Evolutionary conservation across 208 protist species (phyloP), one percentile per base, ranked within the genome.

Genomic region (Crithidia fasciculata): DNA sequence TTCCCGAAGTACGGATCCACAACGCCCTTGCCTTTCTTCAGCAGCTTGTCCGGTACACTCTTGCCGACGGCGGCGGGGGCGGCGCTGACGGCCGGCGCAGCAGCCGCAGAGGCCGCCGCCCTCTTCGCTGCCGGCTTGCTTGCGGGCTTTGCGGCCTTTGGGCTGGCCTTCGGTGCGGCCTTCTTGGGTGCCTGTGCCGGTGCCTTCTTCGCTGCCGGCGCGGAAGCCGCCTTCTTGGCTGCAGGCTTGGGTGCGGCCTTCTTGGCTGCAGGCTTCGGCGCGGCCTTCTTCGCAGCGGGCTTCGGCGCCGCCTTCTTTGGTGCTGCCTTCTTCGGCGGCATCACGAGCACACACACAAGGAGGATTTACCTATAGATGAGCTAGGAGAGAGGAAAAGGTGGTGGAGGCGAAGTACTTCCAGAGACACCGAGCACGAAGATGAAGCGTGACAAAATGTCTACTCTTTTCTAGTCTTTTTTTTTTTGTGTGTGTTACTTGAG

Each of bases 1-100:
- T 86, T 91, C 18, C 68, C 69, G 16, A 82, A 89, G 66, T 78
- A 64, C 41, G 74, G 58, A 47, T 96, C 87, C 9, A 96, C 91
- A 4, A 96, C 85, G 49, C 89, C 91, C 57, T 80, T 74, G 16
- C 86, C 89, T 68, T 94, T 96, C 68, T 88, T 85, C 9, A 92
- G 5, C 7, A 83, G 53, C 19, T 78, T 67, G 19, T 81, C 60
- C 0, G 72, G 41, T n/a, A 40, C 73, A 16, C 56, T 84, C 13
- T 76, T 75, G 19, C 19, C 52, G 55, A 39, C 57, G n/a, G 84
- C 83, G 10, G 54, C 47, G 39, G 80, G 72, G 49, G 64, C 47
- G 40, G 63, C 10, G 39, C 47, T 4, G 28, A 50, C n/a, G 12
- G 63, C 6, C 8, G 63, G 13, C 5, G 63, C 49, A 47, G 40